phyloP scores from a whole-genome alignment of 2,329 filamentous ascomycete species.

The Calonectria crousiana region DNA sequence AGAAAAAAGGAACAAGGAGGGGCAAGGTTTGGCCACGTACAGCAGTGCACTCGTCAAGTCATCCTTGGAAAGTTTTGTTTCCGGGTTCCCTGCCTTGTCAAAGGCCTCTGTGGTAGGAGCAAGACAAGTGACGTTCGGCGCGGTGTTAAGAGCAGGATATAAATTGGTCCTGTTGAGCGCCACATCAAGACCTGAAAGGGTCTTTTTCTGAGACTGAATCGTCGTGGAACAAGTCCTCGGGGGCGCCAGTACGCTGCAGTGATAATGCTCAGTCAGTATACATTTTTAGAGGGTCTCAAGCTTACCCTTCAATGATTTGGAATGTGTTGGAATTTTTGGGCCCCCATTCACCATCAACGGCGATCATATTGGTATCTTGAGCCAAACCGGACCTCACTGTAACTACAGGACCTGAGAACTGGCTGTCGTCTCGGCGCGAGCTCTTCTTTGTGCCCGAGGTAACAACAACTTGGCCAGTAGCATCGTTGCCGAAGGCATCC shows the following conservation, averaged over 20 bases:
- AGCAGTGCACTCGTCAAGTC: neutral
- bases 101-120: neutral
- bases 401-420: neutral
- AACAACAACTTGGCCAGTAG: neutral
- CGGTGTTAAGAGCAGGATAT: neutral
- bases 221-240: neutral
- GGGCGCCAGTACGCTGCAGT: neutral
- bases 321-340: neutral
- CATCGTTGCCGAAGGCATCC: neutral
- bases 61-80: neutral
- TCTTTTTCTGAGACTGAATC: neutral
- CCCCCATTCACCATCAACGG: neutral
- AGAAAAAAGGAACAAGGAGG: too few relatives aligned
- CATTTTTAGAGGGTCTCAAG: too few relatives aligned
- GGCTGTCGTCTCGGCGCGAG: neutral
- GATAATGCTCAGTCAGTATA: neutral
- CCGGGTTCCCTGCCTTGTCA: neutral
- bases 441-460: neutral
- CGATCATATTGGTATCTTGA: neutral
- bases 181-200: neutral
- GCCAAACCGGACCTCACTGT: neutral
- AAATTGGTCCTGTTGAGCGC: neutral
- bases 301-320: slow-evolving; percentile 2
- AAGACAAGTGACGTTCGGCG: neutral
- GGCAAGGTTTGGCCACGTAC: neutral